Evolutionary conservation across 257 asterid species (phyloP).

Genomic region (Solanum appendiculatum): DNA sequence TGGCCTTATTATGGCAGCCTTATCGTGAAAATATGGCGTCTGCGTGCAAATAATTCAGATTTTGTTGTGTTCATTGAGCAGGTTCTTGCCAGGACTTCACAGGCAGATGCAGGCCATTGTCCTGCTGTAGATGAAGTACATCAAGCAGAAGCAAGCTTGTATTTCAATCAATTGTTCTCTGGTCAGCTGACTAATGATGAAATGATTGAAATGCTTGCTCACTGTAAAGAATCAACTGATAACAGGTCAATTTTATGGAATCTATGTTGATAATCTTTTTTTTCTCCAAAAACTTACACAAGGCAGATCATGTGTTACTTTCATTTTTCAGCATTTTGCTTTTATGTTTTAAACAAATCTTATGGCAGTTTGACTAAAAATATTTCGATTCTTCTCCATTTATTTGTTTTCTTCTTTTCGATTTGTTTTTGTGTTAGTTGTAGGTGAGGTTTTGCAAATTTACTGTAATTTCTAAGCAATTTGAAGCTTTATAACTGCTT

Average conservation of each 20-base stretch:
- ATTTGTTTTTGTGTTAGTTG: background rate
- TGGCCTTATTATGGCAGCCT: conserved; percentile 95
- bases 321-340: background rate
- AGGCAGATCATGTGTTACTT: background rate
- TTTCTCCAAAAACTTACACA: background rate
- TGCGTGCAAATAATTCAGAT: conserved; percentile 54
- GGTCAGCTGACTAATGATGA: conserved; percentile 59
- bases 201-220: conserved; percentile 70
- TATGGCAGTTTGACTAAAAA: background rate
- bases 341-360: background rate
- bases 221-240: conserved; percentile 66
- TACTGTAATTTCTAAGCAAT: background rate
- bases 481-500: background rate
- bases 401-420: background rate
- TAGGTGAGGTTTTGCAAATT: background rate
- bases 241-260: conserved; percentile 35
- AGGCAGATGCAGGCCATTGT: conserved; percentile 41
- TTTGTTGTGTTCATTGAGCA: conserved; percentile 57
- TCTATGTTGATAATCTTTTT: background rate
- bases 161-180: conserved; percentile 50
- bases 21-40: conserved; percentile 67
- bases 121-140: conserved; percentile 25
- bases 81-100: conserved; percentile 55
- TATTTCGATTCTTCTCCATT: background rate
- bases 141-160: background rate